Percentiles rank a stretch among this genome's conserved stretches.
phyloP scores from a whole-genome alignment of 176 grass and related monocot genomes.

The Phoenix roebelenii region DNA sequence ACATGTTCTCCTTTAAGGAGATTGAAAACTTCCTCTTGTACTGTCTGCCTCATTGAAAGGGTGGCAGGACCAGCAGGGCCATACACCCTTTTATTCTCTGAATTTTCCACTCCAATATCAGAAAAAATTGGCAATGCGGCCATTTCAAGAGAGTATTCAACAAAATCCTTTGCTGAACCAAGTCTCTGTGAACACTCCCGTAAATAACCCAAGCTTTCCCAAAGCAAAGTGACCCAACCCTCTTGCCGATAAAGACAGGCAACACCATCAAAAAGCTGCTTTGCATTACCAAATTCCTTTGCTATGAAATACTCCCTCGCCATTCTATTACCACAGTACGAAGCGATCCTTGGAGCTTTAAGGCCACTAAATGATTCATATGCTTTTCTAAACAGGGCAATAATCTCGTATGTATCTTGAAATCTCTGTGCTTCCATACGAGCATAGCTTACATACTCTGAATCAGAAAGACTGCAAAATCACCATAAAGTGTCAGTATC shows the following conservation, averaged over 20 bases:
- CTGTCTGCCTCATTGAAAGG: slow-evolving; percentile 58
- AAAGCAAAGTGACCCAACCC: slow-evolving; percentile 75
- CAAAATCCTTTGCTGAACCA: slow-evolving; percentile 64
- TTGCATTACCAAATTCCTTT: slow-evolving; percentile 63
- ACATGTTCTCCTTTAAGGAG: slow-evolving; percentile 32
- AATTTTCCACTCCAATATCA: slow-evolving; percentile 18
- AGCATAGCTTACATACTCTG: slow-evolving; percentile 77
- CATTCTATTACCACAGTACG: slow-evolving; percentile 64
- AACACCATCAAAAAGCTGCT: slow-evolving; percentile 72
- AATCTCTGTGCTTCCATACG: slow-evolving; percentile 86
- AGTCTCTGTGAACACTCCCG: slow-evolving; percentile 72
- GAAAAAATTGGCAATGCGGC: slow-evolving; percentile 73
- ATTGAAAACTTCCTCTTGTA: slow-evolving; percentile 50
- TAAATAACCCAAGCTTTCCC: slow-evolving; percentile 88
- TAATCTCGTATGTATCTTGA: slow-evolving; percentile 97
- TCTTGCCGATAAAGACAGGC: slow-evolving; percentile 70
- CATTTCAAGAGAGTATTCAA: slow-evolving; percentile 93
- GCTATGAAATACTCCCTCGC: slow-evolving; percentile 76
- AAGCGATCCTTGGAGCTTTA: slow-evolving; percentile 64
- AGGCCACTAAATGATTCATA: slow-evolving; percentile 80
- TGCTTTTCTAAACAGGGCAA: slow-evolving; percentile 93
- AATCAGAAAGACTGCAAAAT: slow-evolving; percentile 84
- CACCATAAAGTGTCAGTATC: slow-evolving; percentile 25
- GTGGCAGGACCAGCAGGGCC: slow-evolving; percentile 62
- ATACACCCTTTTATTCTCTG: slow-evolving; percentile 42